Evolutionary conservation across 73 alveolate genomes (phyloP).

Genomic region (Stentor roeselii): DNA sequence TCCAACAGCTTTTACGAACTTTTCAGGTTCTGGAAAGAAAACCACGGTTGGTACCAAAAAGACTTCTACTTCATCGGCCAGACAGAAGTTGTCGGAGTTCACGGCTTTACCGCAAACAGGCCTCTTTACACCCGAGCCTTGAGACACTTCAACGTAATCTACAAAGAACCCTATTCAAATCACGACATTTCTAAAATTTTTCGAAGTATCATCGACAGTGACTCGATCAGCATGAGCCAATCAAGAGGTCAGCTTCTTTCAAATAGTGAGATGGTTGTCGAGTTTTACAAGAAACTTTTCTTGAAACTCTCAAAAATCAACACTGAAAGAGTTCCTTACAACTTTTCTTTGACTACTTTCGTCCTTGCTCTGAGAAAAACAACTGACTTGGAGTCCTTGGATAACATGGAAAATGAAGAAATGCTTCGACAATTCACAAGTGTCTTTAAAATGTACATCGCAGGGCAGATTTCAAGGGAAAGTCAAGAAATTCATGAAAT

Average conservation of each 20-base stretch:
- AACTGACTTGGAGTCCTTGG: background rate
- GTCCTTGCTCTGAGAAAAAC: background rate
- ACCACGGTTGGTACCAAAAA: background rate
- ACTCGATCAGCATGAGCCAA: background rate
- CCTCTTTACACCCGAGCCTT: background rate
- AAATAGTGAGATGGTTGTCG: background rate
- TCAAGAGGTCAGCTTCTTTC: background rate
- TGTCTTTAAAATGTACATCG: background rate
- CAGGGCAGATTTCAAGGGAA: background rate
- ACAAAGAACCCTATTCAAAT: background rate
- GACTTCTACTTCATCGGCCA: background rate
- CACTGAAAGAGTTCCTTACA: background rate
- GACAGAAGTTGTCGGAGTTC: background rate
- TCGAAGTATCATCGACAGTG: background rate
- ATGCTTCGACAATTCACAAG: background rate
- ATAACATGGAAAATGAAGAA: background rate
- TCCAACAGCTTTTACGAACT: background rate
- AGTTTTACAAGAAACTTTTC: background rate
- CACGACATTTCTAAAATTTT: background rate
- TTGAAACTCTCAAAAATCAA: background rate
- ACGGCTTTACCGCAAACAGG: background rate
- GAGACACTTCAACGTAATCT: background rate
- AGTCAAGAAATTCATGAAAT: background rate
- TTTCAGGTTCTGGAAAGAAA: slow-evolving; percentile 19
- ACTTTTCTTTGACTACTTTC: background rate